Evolutionary conservation across 2,329 filamentous ascomycete species (phyloP), one percentile per base, ranked within the genome.

Genomic region (Aspergillus clavatus): DNA sequence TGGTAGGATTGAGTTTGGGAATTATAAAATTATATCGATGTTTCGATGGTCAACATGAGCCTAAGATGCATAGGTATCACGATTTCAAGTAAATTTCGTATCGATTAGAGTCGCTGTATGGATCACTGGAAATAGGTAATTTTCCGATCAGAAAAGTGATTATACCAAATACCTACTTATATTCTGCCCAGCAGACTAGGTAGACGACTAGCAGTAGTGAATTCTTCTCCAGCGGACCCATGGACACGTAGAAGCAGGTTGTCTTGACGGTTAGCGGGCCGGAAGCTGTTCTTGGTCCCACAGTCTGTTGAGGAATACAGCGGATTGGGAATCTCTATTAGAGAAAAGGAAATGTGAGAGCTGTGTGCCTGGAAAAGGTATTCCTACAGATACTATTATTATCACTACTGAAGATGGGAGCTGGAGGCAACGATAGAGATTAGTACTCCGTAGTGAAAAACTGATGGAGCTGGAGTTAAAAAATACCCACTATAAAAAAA

Each of bases 211-310:
- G n/a, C n/a, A n/a, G n/a, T n/a, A n/a, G n/a, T n/a, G n/a, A n/a
- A 31, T 16, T 16, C 31, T 35, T 18, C 16, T 11, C 16, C 31
- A 35, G 14, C 31, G 31, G 31, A 35, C 10, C 31, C 31, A 35
- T 35, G 14, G 16, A 35, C 31, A 35, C 31, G 18, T 10, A 35
- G 11, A 21, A 35, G 14, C 29, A 33, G 14, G 29, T 18, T 33
- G 29, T 46, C 46, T 45, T 55, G 54, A 52, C 51, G n/a, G n/a
- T n/a, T n/a, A 57, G 51, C 43, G 46, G 46, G 45, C 46, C 46
- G 45, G 41, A 23, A 49, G 42, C 42, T 40, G 26, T 40, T 21
- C 36, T 47, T n/a, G 48, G 44, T 46, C 47, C 52, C 52, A 53
- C 48, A 39, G 39, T 35, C 38, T 40, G 27, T 42, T 4, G n/a